phyloP scores from a whole-genome alignment of 805 yeast genomes.

The Candida montana region DNA sequence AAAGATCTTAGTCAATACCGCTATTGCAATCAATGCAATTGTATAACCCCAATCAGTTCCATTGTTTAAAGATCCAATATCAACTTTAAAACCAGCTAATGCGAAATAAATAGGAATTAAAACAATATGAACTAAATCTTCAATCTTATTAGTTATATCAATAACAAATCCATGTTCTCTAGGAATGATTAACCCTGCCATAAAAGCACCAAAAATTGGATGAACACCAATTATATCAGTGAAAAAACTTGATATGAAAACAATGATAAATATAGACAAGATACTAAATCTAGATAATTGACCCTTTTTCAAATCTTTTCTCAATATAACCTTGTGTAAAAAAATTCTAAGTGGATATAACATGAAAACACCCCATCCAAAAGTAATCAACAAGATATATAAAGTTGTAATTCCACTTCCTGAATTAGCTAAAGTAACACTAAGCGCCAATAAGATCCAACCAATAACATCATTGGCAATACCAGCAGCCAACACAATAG shows the following conservation, averaged over 20 bases:
- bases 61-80: constrained; percentile 54
- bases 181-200: constrained; percentile 72
- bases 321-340: constrained; percentile 40
- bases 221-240: constrained; percentile 85
- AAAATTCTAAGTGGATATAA: constrained; percentile 50
- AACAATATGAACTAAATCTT: constrained; percentile 67
- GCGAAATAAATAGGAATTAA: constrained; percentile 78
- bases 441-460: constrained; percentile 73
- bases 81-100: constrained; percentile 67
- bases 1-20: constrained; percentile 58
- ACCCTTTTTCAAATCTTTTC: constrained; percentile 50
- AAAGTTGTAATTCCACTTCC: constrained; percentile 63
- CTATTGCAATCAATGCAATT: constrained; percentile 60
- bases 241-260: constrained; percentile 65
- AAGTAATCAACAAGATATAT: constrained; percentile 58
- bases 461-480: constrained; percentile 75
- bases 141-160: constrained; percentile 66
- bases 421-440: constrained; percentile 72
- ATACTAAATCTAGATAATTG: constrained; percentile 59
- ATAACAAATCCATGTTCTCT: constrained; percentile 71
- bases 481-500: constrained; percentile 76
- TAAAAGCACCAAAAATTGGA: constrained; percentile 81
- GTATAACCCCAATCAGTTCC: constrained; percentile 80
- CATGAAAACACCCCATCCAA: constrained; percentile 65
- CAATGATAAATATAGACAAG: constrained; percentile 47